Evolutionary conservation across 495 filamentous ascomycete genomes (phyloP).

Genomic region (Neurospora cerealis): DNA sequence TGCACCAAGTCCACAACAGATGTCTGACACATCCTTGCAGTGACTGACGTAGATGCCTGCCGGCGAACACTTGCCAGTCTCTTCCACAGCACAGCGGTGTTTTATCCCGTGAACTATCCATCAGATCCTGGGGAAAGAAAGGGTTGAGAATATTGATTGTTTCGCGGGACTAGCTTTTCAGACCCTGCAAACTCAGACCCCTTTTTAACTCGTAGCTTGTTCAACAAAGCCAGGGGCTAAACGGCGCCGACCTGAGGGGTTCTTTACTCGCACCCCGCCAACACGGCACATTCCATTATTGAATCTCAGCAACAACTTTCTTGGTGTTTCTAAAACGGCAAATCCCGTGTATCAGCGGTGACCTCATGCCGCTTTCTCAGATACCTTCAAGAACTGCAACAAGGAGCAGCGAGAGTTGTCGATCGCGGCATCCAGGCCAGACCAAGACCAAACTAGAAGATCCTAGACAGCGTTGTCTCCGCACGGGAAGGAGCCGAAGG

Average conservation of each 20-base stretch:
- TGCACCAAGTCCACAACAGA: background rate
- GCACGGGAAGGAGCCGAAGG: background rate
- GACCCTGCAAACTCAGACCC: background rate
- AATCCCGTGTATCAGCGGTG: background rate
- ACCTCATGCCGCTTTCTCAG: background rate
- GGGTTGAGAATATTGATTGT: background rate
- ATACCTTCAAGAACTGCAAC: background rate
- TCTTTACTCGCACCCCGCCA: background rate
- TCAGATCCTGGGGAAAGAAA: background rate
- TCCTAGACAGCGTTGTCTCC: background rate
- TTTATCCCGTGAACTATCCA: background rate
- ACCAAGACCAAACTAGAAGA: background rate
- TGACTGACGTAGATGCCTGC: slow-evolving; percentile 16
- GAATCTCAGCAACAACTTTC: background rate
- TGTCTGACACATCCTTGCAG: slow-evolving; percentile 4
- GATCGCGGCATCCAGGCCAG: background rate
- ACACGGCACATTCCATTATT: background rate
- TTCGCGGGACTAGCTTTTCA: background rate
- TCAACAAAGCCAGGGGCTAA: background rate
- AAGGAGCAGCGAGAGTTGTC: background rate
- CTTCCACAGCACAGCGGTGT: background rate
- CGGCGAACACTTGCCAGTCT: background rate
- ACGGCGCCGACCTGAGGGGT: background rate
- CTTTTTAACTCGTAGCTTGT: background rate
- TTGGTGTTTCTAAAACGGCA: background rate